Percentiles rank a stretch among this genome's conserved stretches.
Conservation (phyloP, 805 yeast species). For the Starmerella scarabaei region DNA sequence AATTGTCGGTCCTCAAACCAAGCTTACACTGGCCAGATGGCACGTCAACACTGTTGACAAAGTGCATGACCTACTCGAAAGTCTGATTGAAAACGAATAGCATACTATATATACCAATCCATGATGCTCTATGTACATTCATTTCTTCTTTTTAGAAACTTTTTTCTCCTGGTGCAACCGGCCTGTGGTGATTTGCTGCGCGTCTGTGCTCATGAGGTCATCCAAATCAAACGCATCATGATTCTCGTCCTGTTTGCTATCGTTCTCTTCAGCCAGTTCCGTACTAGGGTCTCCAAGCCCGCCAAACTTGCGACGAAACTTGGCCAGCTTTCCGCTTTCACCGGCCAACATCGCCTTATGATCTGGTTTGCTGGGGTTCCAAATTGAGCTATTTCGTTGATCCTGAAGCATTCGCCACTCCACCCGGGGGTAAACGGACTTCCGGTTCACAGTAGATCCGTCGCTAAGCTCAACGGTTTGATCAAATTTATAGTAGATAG, state of each 20-base stretch:
- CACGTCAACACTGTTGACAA: conserved; percentile 20
- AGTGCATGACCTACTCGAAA: conserved; percentile 18
- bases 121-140: background rate
- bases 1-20: conserved; percentile 27
- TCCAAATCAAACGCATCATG: conserved; percentile 17
- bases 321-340: conserved; percentile 61
- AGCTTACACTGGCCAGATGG: conserved; percentile 29
- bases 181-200: conserved; percentile 22
- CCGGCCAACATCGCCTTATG: conserved; percentile 62
- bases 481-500: conserved; percentile 82
- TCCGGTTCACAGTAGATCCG: conserved; percentile 76
- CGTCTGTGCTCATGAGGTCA: conserved; percentile 20
- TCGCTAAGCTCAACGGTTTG: conserved; percentile 83
- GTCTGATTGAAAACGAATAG: background rate
- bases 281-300: conserved; percentile 13
- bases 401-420: conserved; percentile 79
- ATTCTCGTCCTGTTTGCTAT: background rate
- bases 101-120: background rate
- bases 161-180: conserved; percentile 16
- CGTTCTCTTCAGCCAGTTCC: background rate
- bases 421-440: conserved; percentile 76
- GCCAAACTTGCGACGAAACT: conserved; percentile 27
- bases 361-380: conserved; percentile 83
- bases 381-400: conserved; percentile 70
- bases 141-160: conserved; percentile 17